Evolutionary conservation across 73 alveolate genomes (phyloP), one percentile per base, ranked within the genome.

Genomic region (Stentor coeruleus): DNA sequence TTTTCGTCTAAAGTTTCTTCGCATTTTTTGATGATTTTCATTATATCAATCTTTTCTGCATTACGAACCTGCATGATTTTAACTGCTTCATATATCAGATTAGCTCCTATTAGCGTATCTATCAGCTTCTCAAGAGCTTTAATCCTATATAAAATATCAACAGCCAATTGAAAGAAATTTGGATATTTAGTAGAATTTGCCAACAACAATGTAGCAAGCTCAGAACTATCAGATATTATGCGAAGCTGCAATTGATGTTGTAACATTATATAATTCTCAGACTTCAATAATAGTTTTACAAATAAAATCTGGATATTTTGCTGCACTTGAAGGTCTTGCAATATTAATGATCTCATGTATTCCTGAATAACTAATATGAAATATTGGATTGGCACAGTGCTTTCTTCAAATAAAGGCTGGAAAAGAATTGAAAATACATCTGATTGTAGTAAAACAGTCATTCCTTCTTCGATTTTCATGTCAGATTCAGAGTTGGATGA

Each of bases 291-390:
- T 20, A 66, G 26, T 33, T 66, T 66, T 33, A 31, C 36, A 20
- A 66, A 40, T 40, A 66, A 66, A 33, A 66, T 33, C 37, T 66
- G 79, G 11, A 66, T 28, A 66, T 66, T 31, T 66, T 28, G 39
- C n/a, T 66, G 79, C n/a, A 66, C 79, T 33, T 66, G 79, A 14
- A 66, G 33, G 37, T 66, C 79, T 66, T 66, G 42, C 0, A 28
- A 20, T 11, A 20, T 15, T 1, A 66, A 33, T 20, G 79, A 20
- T 26, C 36, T 26, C n/a, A 20, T 20, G 33, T 66, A 66, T 15
- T 20, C 79, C 41, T 20, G 37, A 20, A 66, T 33, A 20, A 26
- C 36, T 20, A 26, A 26, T 33, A 40, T 11, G 11, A 66, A 33
- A 26, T 33, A 26, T 20, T 40, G 1, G 39, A 20, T 66, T 20